These are phyloP conservation scores for Pterulicium gracile DNA, from an alignment of 1,284 basidiomycete species.

Conservation along the genomic window DNA sequence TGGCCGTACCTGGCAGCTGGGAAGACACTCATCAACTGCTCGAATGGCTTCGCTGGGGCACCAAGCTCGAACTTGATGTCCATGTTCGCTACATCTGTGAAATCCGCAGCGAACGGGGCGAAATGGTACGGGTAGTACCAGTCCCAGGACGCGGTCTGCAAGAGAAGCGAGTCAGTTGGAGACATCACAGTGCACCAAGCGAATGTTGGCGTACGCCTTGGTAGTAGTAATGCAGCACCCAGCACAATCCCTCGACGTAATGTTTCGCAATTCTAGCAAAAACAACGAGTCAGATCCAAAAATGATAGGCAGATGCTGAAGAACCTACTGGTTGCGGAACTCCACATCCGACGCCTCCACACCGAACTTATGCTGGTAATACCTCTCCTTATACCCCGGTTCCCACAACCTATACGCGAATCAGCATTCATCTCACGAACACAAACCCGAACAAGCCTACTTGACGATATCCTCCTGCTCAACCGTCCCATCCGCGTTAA, in stretches of 20 bases:
- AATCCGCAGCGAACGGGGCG: slow-evolving; percentile 96
- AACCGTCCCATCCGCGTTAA: slow-evolving; percentile 81
- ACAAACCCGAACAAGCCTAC: slow-evolving; percentile 42
- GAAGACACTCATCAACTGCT: slow-evolving; percentile 98
- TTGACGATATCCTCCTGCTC: slow-evolving; percentile 91
- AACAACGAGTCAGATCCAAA: slow-evolving; percentile 11
- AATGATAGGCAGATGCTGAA: slow-evolving; percentile 1
- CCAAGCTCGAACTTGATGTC: slow-evolving; percentile 74
- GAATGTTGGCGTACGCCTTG: slow-evolving; percentile 66
- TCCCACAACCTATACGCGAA: slow-evolving; percentile 68
- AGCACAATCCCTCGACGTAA: slow-evolving; percentile 92
- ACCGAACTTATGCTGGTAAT: slow-evolving; percentile 92
- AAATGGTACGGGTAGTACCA: slow-evolving; percentile 99
- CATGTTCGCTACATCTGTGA: slow-evolving; percentile 72
- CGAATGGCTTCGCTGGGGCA: slow-evolving; percentile 91
- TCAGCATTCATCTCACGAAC: slow-evolving; percentile 5
- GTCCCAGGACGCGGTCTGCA: slow-evolving; percentile 91
- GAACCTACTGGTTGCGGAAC: slow-evolving; percentile 63
- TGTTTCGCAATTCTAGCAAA: slow-evolving; percentile 50
- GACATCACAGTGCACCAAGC: slow-evolving; percentile 6
- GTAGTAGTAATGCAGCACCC: slow-evolving; percentile 98
- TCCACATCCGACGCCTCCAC: slow-evolving; percentile 62
- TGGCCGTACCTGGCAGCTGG: slow-evolving; percentile 73
- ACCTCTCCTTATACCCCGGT: slow-evolving; percentile 90
- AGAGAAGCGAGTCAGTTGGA: slow-evolving; percentile 11